These are phyloP conservation scores for Rhynchosporium agropyri DNA, from an alignment of 2,329 filamentous ascomycete genomes.

Conservation along the genomic window DNA sequence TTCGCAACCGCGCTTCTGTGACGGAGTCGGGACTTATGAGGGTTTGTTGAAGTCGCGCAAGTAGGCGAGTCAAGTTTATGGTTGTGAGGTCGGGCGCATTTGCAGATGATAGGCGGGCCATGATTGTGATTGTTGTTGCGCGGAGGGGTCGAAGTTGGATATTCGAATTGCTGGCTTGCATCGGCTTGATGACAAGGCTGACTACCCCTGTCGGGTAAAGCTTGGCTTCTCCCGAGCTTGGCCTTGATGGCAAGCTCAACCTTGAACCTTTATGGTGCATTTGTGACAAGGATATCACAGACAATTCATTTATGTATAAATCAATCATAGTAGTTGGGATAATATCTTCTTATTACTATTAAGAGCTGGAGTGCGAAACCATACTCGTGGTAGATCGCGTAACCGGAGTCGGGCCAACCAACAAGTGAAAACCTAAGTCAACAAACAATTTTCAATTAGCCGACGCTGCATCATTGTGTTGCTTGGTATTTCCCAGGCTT, in stretches of 20 bases:
- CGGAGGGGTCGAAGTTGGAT: not conserved
- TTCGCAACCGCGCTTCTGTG: constrained; percentile 57
- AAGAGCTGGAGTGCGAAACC: no score
- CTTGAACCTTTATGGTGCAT: no score
- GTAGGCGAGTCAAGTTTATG: constrained; percentile 61
- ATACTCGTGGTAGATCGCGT: no score
- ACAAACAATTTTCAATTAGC: not conserved
- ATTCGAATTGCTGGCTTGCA: constrained; percentile 12
- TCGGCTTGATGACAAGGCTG: constrained; percentile 19
- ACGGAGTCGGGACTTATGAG: constrained; percentile 65
- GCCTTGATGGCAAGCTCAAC: no score
- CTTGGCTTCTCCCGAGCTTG: not conserved
- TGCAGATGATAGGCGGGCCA: constrained; percentile 37
- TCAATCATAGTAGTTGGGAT: no score
- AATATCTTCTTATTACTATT: no score
- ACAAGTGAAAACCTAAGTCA: not conserved
- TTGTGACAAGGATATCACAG: no score
- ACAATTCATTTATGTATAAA: no score
- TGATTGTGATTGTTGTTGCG: constrained; percentile 23
- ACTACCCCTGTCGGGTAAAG: not conserved
- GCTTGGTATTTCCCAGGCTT: no score
- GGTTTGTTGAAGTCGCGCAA: constrained; percentile 65
- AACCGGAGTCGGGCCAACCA: no score
- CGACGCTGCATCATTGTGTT: not conserved
- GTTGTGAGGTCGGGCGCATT: constrained; percentile 32